These are phyloP conservation scores for Recurvomyces mirabilis DNA, from an alignment of 495 filamentous ascomycete species.

Conservation along the genomic window DNA sequence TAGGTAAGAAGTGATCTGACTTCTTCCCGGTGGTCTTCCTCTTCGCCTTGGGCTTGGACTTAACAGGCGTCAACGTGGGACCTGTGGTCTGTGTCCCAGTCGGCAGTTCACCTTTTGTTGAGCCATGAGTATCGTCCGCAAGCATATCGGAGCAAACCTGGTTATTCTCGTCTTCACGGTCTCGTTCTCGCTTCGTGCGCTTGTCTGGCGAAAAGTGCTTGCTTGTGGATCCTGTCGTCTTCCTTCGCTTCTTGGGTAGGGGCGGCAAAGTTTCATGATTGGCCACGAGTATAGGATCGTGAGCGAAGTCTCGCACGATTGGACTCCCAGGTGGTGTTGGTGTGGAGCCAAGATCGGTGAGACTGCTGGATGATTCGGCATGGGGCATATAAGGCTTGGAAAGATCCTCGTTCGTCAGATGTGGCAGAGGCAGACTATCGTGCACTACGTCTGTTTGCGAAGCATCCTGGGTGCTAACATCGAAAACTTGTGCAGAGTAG, in stretches of 20 bases:
- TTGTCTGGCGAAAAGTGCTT: conserved; percentile 18
- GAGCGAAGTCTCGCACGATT: not conserved
- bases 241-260: conserved; percentile 10
- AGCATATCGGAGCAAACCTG: too few relatives aligned
- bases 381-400: not conserved
- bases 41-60: not conserved
- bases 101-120: too few relatives aligned
- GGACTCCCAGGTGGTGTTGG: not conserved
- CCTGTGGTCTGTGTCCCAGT: not conserved
- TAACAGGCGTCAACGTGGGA: not conserved
- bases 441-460: not conserved
- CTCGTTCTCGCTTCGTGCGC: not conserved
- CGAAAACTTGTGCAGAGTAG: not conserved
- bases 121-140: too few relatives aligned
- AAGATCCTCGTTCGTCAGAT: not conserved
- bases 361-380: not conserved
- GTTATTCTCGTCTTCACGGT: too few relatives aligned
- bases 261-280: not conserved
- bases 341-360: not conserved
- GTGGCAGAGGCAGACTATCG: not conserved
- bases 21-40: conserved; percentile 14
- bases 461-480: not conserved
- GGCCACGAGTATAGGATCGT: not conserved
- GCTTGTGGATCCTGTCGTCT: conserved; percentile 19
- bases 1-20: conserved; percentile 14